Base-by-base conservation (phyloP, 208 protist species). In the Leishmania gerbilli region DNA sequence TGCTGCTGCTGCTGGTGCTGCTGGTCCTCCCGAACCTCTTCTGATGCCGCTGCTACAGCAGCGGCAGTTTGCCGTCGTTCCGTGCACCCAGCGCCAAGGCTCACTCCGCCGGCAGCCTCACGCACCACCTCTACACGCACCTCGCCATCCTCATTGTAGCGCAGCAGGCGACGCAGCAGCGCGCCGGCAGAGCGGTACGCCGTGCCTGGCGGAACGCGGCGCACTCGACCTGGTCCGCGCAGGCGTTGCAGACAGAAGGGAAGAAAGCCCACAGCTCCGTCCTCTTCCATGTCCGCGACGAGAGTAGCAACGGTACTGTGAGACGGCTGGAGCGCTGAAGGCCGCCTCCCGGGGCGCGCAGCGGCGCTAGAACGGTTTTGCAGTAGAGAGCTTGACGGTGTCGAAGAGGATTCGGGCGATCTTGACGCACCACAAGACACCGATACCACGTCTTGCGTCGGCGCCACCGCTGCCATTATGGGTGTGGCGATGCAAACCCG, bases 121-220 rank as follows among this genome's bases (percentile, higher is more conserved):
- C 82, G 82, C 56, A 85, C 77, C 34, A 87, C 72, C 65, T 87
- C 71, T 53, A 90, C 76, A 6, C n/a, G 67, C 42, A 79, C 80
- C 55, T 79, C 74, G 7, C 79, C 84, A 74, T 79, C 49, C 31
- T 81, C 81, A 62, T 80, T 81, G 81, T 89, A 89, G 42, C 74
- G 47, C 45, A 88, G 62, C 19, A 72, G 76, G 11, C 81, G 84
- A 11, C 77, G 72, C 58, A 90, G 84, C 71, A 89, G 68, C 34
- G 89, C 78, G 15, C 91, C 91, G 58, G 85, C 90, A 9, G 89
- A 84, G 60, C 58, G 86, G 81, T 92, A 92, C 11, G 83, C 80
- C 34, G 87, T 87, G 5, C 87, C 87, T 27, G 86, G 84, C 37
- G 86, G 89, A 34, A 80, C 77, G n/a, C 91, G 85, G 6, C 86